Evolutionary conservation across 306 rosid species (phyloP), one percentile per base, ranked within the genome.

Genomic region (Glycine latifolia): DNA sequence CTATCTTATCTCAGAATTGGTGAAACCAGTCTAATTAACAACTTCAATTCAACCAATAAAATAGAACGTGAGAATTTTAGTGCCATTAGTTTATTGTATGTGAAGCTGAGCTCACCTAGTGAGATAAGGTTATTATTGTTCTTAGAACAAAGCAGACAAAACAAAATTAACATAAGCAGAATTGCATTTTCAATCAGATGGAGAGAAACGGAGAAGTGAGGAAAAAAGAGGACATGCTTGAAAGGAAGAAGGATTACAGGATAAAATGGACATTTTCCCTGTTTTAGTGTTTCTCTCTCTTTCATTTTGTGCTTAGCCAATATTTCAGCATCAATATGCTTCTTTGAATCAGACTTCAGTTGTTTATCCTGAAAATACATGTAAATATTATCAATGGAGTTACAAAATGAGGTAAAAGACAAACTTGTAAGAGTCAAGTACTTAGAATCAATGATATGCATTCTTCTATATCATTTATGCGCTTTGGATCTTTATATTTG

Each of bases 231-330:
- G n/a, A 6, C 3, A 63, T 46, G n/a, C n/a, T n/a, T n/a, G 71
- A 7, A 14, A 74, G 61, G 49, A 41, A 61, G 73, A 47, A 41
- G 44, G 50, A 49, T 75, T 88, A 91, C 97, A 91, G 89, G 77
- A 90, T 82, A 92, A 82, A 89, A 88, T 15, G 97, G 97, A 20
- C 85, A 88, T 81, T 92, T 87, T 50, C 95, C 99, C 80, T 85
- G 88, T 80, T 92, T 92, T 54, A 87, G 78, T 59, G 94, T 92
- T 88, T 90, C 95, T 84, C 97, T 86, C 85, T 90, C 96, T 83
- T 85, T 91, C 85, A 87, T 93, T 89, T 90, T 95, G 87, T 90
- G 94, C 62, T 86, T 85, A 46, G 90, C 81, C 78, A 93, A 76
- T 86, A 88, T 89, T 81, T 73, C 74, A 53, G 84, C 74, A 78